A percentile compares a stretch with the other conserved stretches of the same genome.
Evolutionary conservation across 768 basidiomycete genomes (phyloP).

Genomic region (Tylopilus cervinicoccineus): DNA sequence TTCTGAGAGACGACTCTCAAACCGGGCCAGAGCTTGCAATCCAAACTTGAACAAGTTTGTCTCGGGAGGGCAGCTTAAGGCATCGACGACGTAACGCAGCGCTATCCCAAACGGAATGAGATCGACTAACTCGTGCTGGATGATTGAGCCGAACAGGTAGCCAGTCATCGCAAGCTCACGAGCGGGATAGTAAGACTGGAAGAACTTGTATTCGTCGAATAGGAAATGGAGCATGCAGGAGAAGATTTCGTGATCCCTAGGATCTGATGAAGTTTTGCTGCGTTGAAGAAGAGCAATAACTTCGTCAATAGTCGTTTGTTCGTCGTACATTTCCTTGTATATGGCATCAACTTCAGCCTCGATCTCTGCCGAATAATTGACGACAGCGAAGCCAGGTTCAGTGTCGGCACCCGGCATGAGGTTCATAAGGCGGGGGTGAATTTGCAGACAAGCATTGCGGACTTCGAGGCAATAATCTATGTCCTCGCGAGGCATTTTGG

Average conservation of each 20-base stretch:
- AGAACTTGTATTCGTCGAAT: constrained; percentile 99
- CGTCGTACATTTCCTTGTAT: constrained; percentile 98
- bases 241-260: constrained; percentile 91
- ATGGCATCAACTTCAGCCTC: constrained; percentile 92
- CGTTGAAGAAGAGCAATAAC: constrained; percentile 86
- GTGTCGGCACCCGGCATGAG: constrained; percentile 80
- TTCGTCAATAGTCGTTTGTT: constrained; percentile 90
- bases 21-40: constrained; percentile 81
- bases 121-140: constrained; percentile 90
- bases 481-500: constrained; percentile 71
- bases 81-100: constrained; percentile 93
- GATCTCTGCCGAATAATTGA: constrained; percentile 83
- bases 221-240: constrained; percentile 99
- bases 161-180: constrained; percentile 96
- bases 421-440: constrained; percentile 95
- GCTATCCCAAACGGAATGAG: constrained; percentile 94
- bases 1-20: constrained; percentile 82
- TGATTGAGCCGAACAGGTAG: constrained; percentile 92
- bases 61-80: constrained; percentile 84
- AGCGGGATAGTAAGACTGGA: constrained; percentile 92
- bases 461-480: constrained; percentile 87
- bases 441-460: constrained; percentile 87
- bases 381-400: constrained; percentile 89
- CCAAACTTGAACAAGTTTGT: constrained; percentile 96
- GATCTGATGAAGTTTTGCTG: constrained; percentile 76